A percentile compares a stretch with the other conserved stretches of the same genome.
Conservation (phyloP, 139 green algal genomes). For the Bryopsis sp. region DNA sequence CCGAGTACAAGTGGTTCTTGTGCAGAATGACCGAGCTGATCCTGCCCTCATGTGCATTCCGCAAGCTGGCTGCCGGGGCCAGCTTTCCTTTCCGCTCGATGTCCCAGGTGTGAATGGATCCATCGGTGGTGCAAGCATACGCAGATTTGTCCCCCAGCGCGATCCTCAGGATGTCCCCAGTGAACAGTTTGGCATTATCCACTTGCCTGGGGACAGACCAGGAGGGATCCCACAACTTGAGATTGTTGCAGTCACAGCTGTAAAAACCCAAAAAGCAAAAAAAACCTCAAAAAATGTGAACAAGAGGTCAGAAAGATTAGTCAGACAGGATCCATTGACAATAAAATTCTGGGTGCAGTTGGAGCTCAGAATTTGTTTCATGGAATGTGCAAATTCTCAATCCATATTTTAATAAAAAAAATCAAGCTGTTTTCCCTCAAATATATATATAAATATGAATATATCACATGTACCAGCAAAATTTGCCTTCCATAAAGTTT, state of each 20-base stretch:
- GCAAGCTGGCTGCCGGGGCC: neutral
- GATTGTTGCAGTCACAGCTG: constrained; percentile 9
- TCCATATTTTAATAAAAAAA: too few species aligned
- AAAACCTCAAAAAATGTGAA: too few species aligned
- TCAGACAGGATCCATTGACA: too few species aligned
- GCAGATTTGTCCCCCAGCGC: neutral
- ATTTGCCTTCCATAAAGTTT: too few species aligned
- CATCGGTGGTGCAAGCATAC: neutral
- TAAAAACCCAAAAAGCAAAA: too few species aligned
- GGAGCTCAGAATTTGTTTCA: too few species aligned
- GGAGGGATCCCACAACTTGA: constrained; percentile 5
- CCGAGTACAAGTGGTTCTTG: neutral
- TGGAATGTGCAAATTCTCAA: too few species aligned
- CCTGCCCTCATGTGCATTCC: constrained; percentile 3
- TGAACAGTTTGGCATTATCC: neutral
- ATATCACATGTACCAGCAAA: too few species aligned
- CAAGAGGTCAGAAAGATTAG: too few species aligned
- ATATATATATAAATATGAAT: too few species aligned
- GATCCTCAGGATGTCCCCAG: constrained; percentile 9
- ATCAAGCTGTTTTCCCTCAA: too few species aligned
- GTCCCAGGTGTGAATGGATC: constrained; percentile 3
- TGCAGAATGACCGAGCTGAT: neutral
- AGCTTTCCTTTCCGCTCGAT: constrained; percentile 3
- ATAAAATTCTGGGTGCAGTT: too few species aligned
- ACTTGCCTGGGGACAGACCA: constrained; percentile 4